These are phyloP conservation scores for Eucalyptus rudis DNA, from an alignment of 345 rosid species.

Conservation along the genomic window DNA sequence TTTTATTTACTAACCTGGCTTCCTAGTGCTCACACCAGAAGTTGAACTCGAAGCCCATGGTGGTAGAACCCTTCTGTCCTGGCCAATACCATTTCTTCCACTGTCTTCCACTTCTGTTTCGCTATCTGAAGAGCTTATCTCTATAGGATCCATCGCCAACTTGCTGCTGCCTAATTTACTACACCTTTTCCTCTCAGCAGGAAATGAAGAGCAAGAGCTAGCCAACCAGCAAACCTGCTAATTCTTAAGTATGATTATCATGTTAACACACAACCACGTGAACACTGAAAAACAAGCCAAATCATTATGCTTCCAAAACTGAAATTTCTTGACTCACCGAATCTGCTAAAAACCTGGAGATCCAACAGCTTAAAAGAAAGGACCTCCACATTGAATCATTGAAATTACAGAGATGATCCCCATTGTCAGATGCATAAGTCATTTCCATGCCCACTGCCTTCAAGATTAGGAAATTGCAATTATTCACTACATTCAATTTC, in stretches of 20 bases:
- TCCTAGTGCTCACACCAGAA: slow-evolving; percentile 2
- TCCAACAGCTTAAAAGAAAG: slow-evolving; percentile 4
- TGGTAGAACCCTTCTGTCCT: slow-evolving; percentile 31
- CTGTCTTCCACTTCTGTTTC: slow-evolving; percentile 36
- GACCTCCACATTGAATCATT: slow-evolving; percentile 6
- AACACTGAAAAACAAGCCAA: not conserved
- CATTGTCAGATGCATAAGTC: not conserved
- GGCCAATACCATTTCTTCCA: not conserved
- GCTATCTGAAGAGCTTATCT: slow-evolving; percentile 83
- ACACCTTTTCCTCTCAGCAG: not conserved
- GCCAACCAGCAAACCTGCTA: slow-evolving; percentile 14
- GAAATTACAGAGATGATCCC: not conserved
- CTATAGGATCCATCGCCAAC: slow-evolving; percentile 22
- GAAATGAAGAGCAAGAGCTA: slow-evolving; percentile 1
- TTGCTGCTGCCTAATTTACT: slow-evolving; percentile 13
- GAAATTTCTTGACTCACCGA: not conserved
- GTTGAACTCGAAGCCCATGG: slow-evolving; percentile 7
- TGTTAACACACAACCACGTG: not conserved
- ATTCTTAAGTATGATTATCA: not conserved
- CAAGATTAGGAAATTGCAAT: not conserved
- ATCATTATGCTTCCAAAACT: not conserved
- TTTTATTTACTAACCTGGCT: slow-evolving; percentile 9
- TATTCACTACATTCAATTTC: not conserved
- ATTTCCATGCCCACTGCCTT: not conserved
- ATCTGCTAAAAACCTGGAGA: not conserved